A percentile compares a stretch with the other conserved stretches of the same genome.
Evolutionary conservation across 305 asterid genomes (phyloP).

Genomic region (Fraxinus ornus): DNA sequence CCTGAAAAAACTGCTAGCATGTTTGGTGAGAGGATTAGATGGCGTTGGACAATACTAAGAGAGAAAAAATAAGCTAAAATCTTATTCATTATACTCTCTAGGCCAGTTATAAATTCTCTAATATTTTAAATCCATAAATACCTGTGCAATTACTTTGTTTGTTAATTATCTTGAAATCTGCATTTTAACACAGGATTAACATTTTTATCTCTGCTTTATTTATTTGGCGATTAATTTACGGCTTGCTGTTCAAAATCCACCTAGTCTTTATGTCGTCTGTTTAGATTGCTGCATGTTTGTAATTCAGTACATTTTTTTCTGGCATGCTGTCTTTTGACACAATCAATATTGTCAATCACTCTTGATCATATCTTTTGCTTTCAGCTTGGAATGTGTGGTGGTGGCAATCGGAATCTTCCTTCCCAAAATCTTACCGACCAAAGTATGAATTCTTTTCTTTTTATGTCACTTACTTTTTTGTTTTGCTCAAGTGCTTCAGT

Average conservation of each 20-base stretch:
- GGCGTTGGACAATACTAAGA: too few species aligned
- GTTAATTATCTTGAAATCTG: neutral
- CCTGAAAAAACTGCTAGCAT: too few species aligned
- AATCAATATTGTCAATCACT: constrained; percentile 12
- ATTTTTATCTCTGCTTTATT: neutral
- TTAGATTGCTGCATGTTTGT: neutral
- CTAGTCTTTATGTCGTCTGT: neutral
- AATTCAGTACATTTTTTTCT: neutral
- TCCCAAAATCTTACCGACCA: too few species aligned
- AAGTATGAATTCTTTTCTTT: too few species aligned
- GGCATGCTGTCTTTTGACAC: neutral
- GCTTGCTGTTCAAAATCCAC: neutral
- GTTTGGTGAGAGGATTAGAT: neutral
- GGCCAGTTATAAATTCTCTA: neutral
- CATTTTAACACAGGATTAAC: neutral
- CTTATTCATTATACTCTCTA: too few species aligned
- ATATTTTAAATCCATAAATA: neutral
- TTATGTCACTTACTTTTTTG: too few species aligned
- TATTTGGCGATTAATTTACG: neutral
- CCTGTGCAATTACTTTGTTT: neutral
- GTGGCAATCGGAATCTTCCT: too few species aligned
- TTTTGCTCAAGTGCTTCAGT: too few species aligned
- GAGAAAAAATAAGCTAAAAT: too few species aligned
- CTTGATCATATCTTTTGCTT: constrained; percentile 22
- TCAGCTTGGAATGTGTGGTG: constrained; percentile 70